Base-by-base conservation (phyloP, 306 rosid species). In the Gastrolobium bilobum region DNA sequence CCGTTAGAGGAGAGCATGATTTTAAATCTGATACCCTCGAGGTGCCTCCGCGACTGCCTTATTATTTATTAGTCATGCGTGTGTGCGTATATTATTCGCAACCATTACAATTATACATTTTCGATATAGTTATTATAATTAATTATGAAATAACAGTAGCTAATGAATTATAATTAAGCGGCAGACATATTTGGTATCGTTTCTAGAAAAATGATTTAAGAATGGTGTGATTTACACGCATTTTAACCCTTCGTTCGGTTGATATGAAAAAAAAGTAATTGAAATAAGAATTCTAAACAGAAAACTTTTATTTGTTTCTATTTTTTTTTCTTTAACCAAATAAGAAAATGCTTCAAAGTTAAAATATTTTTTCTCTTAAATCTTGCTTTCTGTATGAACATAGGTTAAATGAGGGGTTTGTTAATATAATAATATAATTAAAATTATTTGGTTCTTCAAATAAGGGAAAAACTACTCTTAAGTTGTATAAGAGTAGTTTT, bases 31-130 rank as follows among this genome's bases (percentile, higher is more conserved):
- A 29, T 48, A 20, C 26, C 26, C 26, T 38, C 42, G 31, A 37
- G n/a, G 60, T 71, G 14, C 66, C 61, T 73, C 79, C 78, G 37
- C 68, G 10, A 46, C n/a, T 38, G 26, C 35, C 62, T 68, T 35
- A 15, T 46, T 4, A 13, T 6, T 34, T n/a, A 4, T n/a, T 20
- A 57, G 42, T 67, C 68, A 35, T 78, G 69, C 76, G 47, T 68
- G 76, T 15, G 76, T 15, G 68, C 54, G 7, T 68, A 35, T 44
- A 1, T 56, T 68, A 33, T 9, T 69, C 35, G 71, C 77, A 59
- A 48, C 83, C 53, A 69, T 58, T 47, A 14, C 42, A 26, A 60
- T 39, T 70, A 35, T 33, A 4, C 39, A 15, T 68, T 68, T 68
- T 56, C 59, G 11, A 34, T 35, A n/a, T n/a, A 33, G 62, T 57